phyloP scores from a whole-genome alignment of 164 flowering plant species.

The Cinnamomum chago region DNA sequence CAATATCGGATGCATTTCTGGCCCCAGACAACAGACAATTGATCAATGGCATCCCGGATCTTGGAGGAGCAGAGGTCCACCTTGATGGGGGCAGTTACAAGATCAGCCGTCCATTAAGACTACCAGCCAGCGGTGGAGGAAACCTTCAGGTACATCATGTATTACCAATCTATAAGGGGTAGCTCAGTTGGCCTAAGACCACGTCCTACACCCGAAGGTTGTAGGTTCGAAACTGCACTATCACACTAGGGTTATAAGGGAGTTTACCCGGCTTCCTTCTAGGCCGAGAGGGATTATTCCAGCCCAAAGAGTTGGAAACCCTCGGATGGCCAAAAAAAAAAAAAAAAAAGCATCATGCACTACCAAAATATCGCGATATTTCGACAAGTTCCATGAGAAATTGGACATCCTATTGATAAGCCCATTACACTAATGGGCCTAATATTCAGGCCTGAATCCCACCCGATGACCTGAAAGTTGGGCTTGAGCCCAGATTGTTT shows the following conservation, averaged over 20 bases:
- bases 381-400: too few species aligned
- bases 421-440: too few species aligned
- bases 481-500: too few species aligned
- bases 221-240: not conserved
- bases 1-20: constrained; percentile 11
- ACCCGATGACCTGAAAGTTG: too few species aligned
- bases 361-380: too few species aligned
- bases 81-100: constrained; percentile 15
- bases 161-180: too few species aligned
- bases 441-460: too few species aligned
- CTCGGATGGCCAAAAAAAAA: too few species aligned
- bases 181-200: not conserved
- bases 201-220: not conserved
- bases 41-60: constrained; percentile 14
- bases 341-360: too few species aligned
- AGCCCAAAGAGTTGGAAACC: not conserved
- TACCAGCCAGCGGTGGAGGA: constrained; percentile 12
- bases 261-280: not conserved
- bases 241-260: not conserved
- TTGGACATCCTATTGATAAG: too few species aligned
- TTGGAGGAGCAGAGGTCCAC: constrained; percentile 15
- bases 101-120: constrained; percentile 11
- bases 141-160: constrained; percentile 12
- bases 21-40: not conserved
- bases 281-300: not conserved